These are phyloP conservation scores for Carallia brachiata DNA, from an alignment of 345 rosid species.

Conservation along the genomic window DNA sequence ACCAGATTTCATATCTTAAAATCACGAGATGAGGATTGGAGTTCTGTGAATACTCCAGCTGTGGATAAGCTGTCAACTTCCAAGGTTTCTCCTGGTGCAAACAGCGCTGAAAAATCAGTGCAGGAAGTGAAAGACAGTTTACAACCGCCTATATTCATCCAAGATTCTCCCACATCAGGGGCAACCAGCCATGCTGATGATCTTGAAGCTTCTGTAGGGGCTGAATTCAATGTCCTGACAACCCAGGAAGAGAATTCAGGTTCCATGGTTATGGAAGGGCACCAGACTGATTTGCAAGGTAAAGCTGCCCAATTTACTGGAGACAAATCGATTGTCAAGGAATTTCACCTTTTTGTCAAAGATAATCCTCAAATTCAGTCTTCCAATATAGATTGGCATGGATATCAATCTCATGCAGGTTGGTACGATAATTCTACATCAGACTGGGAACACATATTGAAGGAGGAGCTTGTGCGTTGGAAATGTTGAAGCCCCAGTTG, in stretches of 20 bases:
- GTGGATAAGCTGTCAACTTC: conserved; percentile 16
- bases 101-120: conserved; percentile 24
- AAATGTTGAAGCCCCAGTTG: conserved; percentile 17
- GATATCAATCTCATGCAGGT: conserved; percentile 27
- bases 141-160: conserved; percentile 5
- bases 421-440: conserved; percentile 47
- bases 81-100: conserved; percentile 8
- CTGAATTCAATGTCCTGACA: conserved; percentile 45
- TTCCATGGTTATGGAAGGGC: conserved; percentile 20
- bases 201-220: conserved; percentile 39
- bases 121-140: conserved; percentile 23
- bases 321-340: conserved; percentile 21
- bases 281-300: conserved; percentile 11
- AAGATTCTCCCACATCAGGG: conserved; percentile 14
- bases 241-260: conserved; percentile 27
- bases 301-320: background rate
- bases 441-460: conserved; percentile 76
- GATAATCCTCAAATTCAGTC: conserved; percentile 18
- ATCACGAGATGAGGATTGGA: conserved; percentile 21
- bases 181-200: conserved; percentile 17
- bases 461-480: conserved; percentile 45
- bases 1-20: conserved; percentile 52
- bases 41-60: conserved; percentile 14
- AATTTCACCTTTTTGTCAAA: conserved; percentile 19
- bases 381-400: background rate